Evolutionary conservation across 352 stramenopile genomes (phyloP).

Genomic region (Lagenidium sp.): DNA sequence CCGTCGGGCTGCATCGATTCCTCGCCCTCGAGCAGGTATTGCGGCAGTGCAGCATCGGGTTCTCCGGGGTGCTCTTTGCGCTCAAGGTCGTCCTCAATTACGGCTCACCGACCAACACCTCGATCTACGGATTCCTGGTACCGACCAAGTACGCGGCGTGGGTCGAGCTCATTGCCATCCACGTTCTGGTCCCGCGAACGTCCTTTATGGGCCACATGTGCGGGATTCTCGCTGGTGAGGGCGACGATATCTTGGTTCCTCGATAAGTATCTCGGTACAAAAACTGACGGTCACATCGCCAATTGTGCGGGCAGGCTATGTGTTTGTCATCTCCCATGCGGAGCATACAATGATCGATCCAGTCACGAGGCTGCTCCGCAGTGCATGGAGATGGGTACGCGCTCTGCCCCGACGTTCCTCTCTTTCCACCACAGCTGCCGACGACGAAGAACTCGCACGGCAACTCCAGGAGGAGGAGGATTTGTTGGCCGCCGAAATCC

Average conservation of each 20-base stretch:
- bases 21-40: conserved; percentile 12
- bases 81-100: conserved; percentile 84
- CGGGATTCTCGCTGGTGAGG: conserved; percentile 71
- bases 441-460: conserved; percentile 14
- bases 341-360: conserved; percentile 9
- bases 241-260: neutral
- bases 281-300: no score
- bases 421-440: neutral
- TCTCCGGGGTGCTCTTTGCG: conserved; percentile 69
- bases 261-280: no score
- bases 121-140: conserved; percentile 60
- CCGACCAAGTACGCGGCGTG: conserved; percentile 85
- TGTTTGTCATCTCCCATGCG: conserved; percentile 7
- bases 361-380: neutral
- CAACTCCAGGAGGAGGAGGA: conserved; percentile 21
- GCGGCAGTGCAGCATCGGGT: conserved; percentile 60
- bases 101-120: conserved; percentile 50
- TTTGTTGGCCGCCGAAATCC: neutral
- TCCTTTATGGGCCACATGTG: conserved; percentile 84
- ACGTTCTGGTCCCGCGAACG: conserved; percentile 67
- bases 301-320: conserved; percentile 3
- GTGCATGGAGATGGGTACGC: conserved; percentile 1
- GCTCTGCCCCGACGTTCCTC: neutral
- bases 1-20: conserved; percentile 21
- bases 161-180: conserved; percentile 83